Percentiles rank a stretch among this genome's conserved stretches.
phyloP scores from a whole-genome alignment of 768 basidiomycete genomes.

The Suillus ampliporus region DNA sequence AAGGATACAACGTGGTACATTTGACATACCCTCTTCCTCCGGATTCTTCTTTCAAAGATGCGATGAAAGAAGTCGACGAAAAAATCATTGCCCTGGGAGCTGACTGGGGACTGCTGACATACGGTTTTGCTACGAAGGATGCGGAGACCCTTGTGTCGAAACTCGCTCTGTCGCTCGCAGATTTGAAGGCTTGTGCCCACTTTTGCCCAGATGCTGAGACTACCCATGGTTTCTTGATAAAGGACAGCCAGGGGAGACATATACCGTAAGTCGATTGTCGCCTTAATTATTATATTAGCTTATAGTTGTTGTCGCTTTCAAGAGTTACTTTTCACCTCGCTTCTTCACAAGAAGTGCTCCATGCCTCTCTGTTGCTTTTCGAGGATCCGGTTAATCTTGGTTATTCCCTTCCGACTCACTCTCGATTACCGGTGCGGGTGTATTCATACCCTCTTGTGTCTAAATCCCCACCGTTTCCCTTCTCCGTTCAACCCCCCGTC shows the following conservation, averaged over 20 bases:
- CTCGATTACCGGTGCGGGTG: slow-evolving; percentile 34
- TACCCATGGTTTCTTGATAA: slow-evolving; percentile 33
- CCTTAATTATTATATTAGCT: background rate
- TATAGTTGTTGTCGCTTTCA: slow-evolving; percentile 8
- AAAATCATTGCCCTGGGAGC: slow-evolving; percentile 16
- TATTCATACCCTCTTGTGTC: slow-evolving; percentile 45
- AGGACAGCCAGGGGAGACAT: slow-evolving; percentile 24
- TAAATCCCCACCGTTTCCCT: slow-evolving; percentile 44
- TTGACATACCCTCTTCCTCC: slow-evolving; percentile 30
- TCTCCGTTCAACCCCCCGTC: slow-evolving; percentile 38
- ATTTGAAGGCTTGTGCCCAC: slow-evolving; percentile 40
- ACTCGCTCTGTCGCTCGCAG: slow-evolving; percentile 14
- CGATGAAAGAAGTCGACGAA: slow-evolving; percentile 22
- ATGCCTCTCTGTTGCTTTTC: slow-evolving; percentile 34
- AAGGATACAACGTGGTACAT: slow-evolving; percentile 45
- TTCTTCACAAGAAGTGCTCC: slow-evolving; percentile 41
- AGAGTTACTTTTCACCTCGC: slow-evolving; percentile 44
- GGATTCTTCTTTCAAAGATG: slow-evolving; percentile 20
- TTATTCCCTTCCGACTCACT: slow-evolving; percentile 29
- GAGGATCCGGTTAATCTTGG: slow-evolving; percentile 29
- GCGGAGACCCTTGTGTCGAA: slow-evolving; percentile 21
- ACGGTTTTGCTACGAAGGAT: slow-evolving; percentile 33
- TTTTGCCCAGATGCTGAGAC: slow-evolving; percentile 37
- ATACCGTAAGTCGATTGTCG: slow-evolving; percentile 32
- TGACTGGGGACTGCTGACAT: slow-evolving; percentile 38